phyloP scores from a whole-genome alignment of 2,329 filamentous ascomycete species.

The Penicillium sclerotiorum region DNA sequence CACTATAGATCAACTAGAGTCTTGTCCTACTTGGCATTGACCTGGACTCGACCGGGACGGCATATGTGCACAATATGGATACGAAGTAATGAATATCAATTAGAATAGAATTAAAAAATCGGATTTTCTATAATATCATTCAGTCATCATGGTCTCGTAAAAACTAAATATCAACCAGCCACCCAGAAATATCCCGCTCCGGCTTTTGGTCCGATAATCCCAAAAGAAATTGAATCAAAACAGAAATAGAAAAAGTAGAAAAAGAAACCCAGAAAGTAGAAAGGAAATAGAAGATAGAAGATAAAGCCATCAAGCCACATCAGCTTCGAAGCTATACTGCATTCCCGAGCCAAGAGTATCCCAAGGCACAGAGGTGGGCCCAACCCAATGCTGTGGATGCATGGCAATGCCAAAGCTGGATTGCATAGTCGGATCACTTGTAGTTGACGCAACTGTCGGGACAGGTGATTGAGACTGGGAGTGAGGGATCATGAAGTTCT shows the following conservation, averaged over 20 bases:
- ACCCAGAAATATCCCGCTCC: neutral
- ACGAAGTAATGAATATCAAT: too few species aligned
- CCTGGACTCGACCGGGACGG: too few species aligned
- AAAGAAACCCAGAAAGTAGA: neutral
- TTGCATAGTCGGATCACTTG: conserved; percentile 23
- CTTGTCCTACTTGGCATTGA: too few species aligned
- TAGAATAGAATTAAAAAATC: too few species aligned
- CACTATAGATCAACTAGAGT: too few species aligned
- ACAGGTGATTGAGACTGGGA: conserved; percentile 24
- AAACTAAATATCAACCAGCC: neutral
- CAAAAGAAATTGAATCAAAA: neutral
- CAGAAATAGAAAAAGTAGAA: conserved; percentile 3
- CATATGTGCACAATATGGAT: too few species aligned
- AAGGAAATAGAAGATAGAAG: neutral
- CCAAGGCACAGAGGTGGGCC: conserved; percentile 33
- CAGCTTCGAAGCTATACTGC: conserved; percentile 18
- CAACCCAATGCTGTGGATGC: conserved; percentile 39
- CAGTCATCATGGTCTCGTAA: conserved; percentile 15
- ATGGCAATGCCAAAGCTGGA: conserved; percentile 27
- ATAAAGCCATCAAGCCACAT: neutral
- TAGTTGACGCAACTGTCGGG: conserved; percentile 17
- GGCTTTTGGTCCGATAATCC: neutral
- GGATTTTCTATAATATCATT: neutral
- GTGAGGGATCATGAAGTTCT: conserved; percentile 18
- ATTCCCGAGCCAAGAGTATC: conserved; percentile 20